Base-by-base conservation (phyloP, 768 basidiomycete genomes). In the Tricholomella constricta region DNA sequence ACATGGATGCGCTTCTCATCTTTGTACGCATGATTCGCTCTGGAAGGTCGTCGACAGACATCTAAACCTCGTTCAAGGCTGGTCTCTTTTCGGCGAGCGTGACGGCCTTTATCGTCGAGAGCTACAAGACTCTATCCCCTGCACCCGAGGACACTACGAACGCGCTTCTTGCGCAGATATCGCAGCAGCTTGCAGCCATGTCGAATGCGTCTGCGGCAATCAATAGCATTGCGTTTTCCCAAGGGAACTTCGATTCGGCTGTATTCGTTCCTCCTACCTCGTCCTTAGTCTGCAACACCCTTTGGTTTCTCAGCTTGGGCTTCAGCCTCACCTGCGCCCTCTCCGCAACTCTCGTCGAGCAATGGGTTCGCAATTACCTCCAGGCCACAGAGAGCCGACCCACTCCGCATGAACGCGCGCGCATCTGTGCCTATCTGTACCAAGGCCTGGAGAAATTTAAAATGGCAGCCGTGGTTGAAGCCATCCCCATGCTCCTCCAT, bases 231-330 rank as follows among this genome's bases (percentile, higher is more conserved):
- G 45, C 50, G 23, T n/a, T 46, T 19, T 25, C 35, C n/a, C 34
- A 43, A 23, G 44, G 23, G 15, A 37, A 58, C 4, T 23, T 36
- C 17, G 15, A 42, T n/a, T 34, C 48, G 32, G 35, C 27, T 7
- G 51, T 64, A 1, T 67, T 69, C 14, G 48, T 52, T 3, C 69
- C 71, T 27, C 44, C 67, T 0, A 58, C 57, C 3, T 69, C 71
- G 15, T 61, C 71, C 11, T 57, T 73, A 1, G 55, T 76, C 29
- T 73, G 72, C 57, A 80, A 80, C 51, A 59, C 57, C 1, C 61
- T 78, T 4, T 81, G 75, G 76, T 78, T 81, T 57, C 62, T 77
- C 37, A 79, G 76, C 54, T 64, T 82, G 6, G 65, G 66, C 3
- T 71, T 75, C 40, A 77, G 74, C 48, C 65, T 81, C 20, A 53